Base-by-base conservation (phyloP, 2,329 filamentous ascomycete species). In the Sclerotinia glacialis region DNA sequence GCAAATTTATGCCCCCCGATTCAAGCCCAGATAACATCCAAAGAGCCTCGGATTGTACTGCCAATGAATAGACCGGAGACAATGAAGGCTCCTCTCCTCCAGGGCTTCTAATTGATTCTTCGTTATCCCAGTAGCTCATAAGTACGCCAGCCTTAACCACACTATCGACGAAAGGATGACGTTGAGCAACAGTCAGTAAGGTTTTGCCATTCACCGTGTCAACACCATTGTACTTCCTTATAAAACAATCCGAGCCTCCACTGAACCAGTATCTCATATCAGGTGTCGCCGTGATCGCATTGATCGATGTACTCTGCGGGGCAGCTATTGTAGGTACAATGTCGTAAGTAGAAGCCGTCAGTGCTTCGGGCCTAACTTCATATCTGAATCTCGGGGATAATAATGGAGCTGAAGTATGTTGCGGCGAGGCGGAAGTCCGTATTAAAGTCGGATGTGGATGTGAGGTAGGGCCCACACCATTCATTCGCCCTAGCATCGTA, bases 61-160 rank as follows among this genome's bases (percentile, higher is more conserved):
- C 95, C 34, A 99, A 82, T 8, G 93, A 96, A 78, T 99, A 99
- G 0, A 99, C 94, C 0, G 95, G 93, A 12, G 92, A 96, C n/a
- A 94, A 79, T 6, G 85, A 79, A 31, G 86, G 80, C 3, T 91
- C 89, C 58, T 89, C 81, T 1, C 71, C 72, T 7, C 69, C 67
- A 37, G 69, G 66, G n/a, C 49, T 70, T 67, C 73, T 75, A 1
- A 69, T 40, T 2, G 87, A 86, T 76, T 99, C 94, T 77, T 97
- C 93, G 74, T 98, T 99, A 78, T 97, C 95, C 95, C 95, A 99
- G 78, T 99, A 99, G 62, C 91, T 96, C 85, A 97, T 89, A 60
- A 98, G 80, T 7, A 97, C 91, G 1, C 93, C 95, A 2, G 94
- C 93, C 78, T 99, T 99, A 66, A 92, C 92, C 53, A 99, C 95